These are phyloP conservation scores for Pythium brachiatum DNA, from an alignment of 352 stramenopile species.

Conservation along the genomic window DNA sequence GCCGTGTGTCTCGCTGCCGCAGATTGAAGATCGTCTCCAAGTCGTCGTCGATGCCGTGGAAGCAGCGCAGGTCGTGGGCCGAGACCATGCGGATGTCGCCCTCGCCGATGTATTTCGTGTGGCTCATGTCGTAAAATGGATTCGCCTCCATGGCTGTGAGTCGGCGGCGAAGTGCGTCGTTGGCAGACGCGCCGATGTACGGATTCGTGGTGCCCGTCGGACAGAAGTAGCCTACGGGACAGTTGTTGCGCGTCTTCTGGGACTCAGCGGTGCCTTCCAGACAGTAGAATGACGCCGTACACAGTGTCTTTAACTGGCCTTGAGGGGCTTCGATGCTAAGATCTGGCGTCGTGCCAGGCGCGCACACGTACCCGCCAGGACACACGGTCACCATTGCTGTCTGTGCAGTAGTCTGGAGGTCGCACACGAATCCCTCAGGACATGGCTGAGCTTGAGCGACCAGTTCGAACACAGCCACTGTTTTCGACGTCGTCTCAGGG, in stretches of 20 bases:
- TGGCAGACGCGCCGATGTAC: constrained; percentile 81
- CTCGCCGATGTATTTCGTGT: constrained; percentile 90
- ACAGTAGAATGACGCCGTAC: constrained; percentile 89
- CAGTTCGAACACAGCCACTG: constrained; percentile 12
- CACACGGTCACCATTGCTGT: constrained; percentile 77
- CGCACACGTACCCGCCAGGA: constrained; percentile 92
- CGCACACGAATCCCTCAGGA: constrained; percentile 94
- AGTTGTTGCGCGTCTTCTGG: constrained; percentile 73
- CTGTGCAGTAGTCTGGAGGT: constrained; percentile 86
- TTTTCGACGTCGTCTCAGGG: constrained; percentile 26
- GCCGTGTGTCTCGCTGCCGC: constrained; percentile 1
- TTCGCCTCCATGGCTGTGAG: constrained; percentile 63
- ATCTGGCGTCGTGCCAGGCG: constrained; percentile 94
- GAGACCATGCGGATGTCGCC: constrained; percentile 87
- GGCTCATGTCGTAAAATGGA: constrained; percentile 61
- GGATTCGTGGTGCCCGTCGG: constrained; percentile 92
- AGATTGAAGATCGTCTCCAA: constrained; percentile 56
- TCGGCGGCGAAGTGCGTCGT: constrained; percentile 86
- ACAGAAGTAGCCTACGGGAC: constrained; percentile 93
- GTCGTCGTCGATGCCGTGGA: constrained; percentile 85
- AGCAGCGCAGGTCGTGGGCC: constrained; percentile 90
- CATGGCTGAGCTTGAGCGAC: constrained; percentile 90
- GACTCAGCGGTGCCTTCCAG: constrained; percentile 80
- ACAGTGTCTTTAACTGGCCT: constrained; percentile 89
- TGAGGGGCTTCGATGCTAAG: constrained; percentile 81